Base-by-base conservation (phyloP, 352 stramenopile species). In the Globisporangium yorkense region DNA sequence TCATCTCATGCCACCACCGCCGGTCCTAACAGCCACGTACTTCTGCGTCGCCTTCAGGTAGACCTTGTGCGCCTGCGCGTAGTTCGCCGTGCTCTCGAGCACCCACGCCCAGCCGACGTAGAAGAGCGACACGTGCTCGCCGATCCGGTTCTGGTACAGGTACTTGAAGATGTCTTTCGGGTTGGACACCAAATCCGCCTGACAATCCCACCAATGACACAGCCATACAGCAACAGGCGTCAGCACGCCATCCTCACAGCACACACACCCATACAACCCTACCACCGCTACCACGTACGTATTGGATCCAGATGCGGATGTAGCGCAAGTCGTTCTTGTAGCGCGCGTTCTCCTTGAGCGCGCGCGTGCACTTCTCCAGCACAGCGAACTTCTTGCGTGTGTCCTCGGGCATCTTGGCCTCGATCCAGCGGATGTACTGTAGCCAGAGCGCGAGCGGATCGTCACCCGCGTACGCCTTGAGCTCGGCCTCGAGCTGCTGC, bases 161-260 rank as follows among this genome's bases (percentile, higher is more conserved):
- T 89, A 95, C 61, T 90, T 92, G 68, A 95, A 95, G 60, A 95
- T 91, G 44, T 95, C 85, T 58, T 91, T 89, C 0, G 85, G 85
- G 55, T 95, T 93, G 2, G 80, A 87, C 39, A 92, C 82, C 56
- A 92, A 64, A 55, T 95, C 85, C 45, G 83, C 83, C 85, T 95
- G 66, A 4, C n/a, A 37, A 44, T 24, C 24, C 9, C n/a, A 49
- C 4, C 6, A 8, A 29, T n/a, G 16, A 21, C 2, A 7, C n/a
- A 47, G 12, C 7, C 41, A 47, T 16, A 16, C 40, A 47, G 2
- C 15, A 10, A 27, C 16, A 10, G n/a, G 4, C 16, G n/a, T 46
- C 41, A 44, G 31, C 18, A 54, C 24, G 31, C 0, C 48, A 54
- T 54, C 18, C 29, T 20, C 41, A 47, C 16, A 9, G 24, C 41